Conservation (phyloP, 495 filamentous ascomycete species). For the Aspergillus ostianus region DNA sequence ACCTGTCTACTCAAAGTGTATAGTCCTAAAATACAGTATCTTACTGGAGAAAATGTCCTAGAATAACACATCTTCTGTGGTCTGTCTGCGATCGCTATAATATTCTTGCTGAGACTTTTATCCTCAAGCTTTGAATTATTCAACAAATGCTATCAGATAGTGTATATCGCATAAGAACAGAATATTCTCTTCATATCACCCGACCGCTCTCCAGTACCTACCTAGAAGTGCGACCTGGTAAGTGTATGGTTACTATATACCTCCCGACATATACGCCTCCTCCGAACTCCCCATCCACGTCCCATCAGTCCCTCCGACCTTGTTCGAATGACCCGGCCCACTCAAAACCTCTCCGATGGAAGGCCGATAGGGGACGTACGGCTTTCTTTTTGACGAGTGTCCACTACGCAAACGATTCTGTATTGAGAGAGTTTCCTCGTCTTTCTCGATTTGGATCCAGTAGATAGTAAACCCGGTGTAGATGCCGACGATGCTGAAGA, state of each 20-base stretch:
- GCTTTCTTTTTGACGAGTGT: background rate
- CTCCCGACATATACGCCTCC: background rate
- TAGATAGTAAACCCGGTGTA: constrained; percentile 24
- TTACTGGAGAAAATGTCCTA: no score
- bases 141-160: no score
- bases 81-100: no score
- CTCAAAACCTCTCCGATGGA: background rate
- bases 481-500: constrained; percentile 23
- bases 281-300: background rate
- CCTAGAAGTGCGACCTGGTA: no score
- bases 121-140: no score
- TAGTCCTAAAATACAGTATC: no score
- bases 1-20: no score
- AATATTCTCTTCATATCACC: no score
- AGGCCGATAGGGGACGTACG: background rate
- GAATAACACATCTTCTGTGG: no score
- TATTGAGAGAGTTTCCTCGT: background rate
- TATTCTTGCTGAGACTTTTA: no score
- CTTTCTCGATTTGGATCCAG: constrained; percentile 21
- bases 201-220: no score
- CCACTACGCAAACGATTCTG: background rate
- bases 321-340: background rate
- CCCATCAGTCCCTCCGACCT: background rate
- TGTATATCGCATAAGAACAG: no score
- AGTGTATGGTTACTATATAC: background rate